phyloP scores from a whole-genome alignment of 2,329 filamentous ascomycete species.

The Thielaviopsis euricoi region DNA sequence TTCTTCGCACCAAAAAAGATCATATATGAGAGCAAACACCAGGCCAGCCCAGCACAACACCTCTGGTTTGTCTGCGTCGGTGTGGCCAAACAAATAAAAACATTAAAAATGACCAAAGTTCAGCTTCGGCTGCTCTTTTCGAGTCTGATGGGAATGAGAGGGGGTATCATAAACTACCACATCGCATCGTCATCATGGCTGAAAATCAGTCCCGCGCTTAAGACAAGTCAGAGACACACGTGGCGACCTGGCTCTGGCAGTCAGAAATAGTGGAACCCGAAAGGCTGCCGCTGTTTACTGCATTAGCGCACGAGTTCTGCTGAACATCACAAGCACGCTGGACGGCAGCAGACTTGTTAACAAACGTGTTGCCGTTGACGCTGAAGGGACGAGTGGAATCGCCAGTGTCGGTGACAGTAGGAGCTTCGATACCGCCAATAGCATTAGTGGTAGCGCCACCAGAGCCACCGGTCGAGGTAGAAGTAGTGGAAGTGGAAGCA shows the following conservation, averaged over 20 bases:
- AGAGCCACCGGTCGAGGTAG: background rate
- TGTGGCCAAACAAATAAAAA: no score
- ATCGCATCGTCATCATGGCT: background rate
- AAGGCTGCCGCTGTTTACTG: slow-evolving; percentile 33
- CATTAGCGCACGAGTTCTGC: slow-evolving; percentile 42
- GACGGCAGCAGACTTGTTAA: slow-evolving; percentile 35
- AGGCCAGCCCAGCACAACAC: no score
- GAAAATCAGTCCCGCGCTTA: slow-evolving; percentile 9
- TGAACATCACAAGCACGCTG: slow-evolving; percentile 47
- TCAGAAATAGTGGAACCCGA: slow-evolving; percentile 27
- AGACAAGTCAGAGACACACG: slow-evolving; percentile 23
- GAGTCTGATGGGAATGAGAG: background rate
- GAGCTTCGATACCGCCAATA: slow-evolving; percentile 24
- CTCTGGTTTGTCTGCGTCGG: no score
- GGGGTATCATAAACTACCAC: background rate
- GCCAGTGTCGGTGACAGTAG: slow-evolving; percentile 31
- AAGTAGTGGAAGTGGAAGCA: slow-evolving; percentile 12
- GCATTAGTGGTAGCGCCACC: slow-evolving; percentile 13
- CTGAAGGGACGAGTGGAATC: slow-evolving; percentile 34
- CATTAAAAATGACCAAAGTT: no score
- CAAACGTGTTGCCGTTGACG: slow-evolving; percentile 41
- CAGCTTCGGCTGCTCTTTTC: background rate
- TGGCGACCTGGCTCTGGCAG: slow-evolving; percentile 36
- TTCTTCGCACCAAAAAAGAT: no score
- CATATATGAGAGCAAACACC: no score